phyloP scores from a whole-genome alignment of 31 red algal species.

The Porphyra umbilicalis region DNA sequence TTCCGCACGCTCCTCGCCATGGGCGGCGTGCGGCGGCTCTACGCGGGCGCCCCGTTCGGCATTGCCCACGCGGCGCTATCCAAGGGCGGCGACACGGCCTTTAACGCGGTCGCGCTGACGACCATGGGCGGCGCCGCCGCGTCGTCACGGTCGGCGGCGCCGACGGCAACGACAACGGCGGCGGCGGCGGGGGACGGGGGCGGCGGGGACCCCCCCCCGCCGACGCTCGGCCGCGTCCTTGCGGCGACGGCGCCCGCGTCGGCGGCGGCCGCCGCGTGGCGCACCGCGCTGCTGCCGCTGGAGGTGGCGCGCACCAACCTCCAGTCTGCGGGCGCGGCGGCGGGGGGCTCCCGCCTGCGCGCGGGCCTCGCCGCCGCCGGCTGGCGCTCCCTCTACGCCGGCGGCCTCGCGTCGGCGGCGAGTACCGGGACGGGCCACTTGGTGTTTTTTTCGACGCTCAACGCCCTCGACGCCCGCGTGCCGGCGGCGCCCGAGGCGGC shows the following conservation, averaged over 20 bases:
- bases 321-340: constrained; percentile 24
- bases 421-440: neutral
- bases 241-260: constrained; percentile 23
- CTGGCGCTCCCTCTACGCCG: constrained; percentile 14
- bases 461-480: neutral
- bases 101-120: constrained; percentile 19
- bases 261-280: constrained; percentile 20
- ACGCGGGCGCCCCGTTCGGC: constrained; percentile 30
- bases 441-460: neutral
- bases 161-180: constrained; percentile 14
- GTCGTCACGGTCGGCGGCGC: constrained; percentile 18
- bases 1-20: constrained; percentile 30
- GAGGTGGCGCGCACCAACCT: constrained; percentile 38
- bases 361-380: constrained; percentile 37
- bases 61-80: constrained; percentile 34
- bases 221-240: neutral
- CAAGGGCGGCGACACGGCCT: constrained; percentile 34
- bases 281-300: constrained; percentile 25
- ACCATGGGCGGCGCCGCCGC: constrained; percentile 7
- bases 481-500: neutral
- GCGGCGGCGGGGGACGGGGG: neutral
- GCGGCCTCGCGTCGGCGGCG: constrained; percentile 2
- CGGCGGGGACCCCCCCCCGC: neutral
- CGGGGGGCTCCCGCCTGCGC: constrained; percentile 63
- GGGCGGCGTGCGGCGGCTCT: constrained; percentile 39